Percentiles rank a stretch among this genome's conserved stretches.
phyloP scores from a whole-genome alignment of 139 green algal species.

The Coelastrella sp. region DNA sequence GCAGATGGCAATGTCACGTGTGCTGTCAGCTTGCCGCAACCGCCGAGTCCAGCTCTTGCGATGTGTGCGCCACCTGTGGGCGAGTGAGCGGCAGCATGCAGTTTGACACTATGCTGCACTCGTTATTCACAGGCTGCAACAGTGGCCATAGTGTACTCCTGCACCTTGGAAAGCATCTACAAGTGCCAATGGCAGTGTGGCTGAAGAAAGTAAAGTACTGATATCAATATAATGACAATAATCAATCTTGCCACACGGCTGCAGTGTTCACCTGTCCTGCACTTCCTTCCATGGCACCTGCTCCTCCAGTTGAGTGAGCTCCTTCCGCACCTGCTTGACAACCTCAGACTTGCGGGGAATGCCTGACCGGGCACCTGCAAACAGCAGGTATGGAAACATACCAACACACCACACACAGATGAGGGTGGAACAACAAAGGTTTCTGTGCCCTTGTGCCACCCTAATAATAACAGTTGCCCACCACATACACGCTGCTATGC shows the following conservation, averaged over 20 bases:
- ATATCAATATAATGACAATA: no score
- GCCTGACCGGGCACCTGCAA: neutral
- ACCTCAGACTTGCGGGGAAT: conserved; percentile 29
- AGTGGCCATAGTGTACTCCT: no score
- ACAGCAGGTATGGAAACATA: neutral
- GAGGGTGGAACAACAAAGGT: neutral
- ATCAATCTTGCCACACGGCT: no score
- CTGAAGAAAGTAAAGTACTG: no score
- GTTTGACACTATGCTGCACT: no score
- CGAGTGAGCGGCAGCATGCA: no score
- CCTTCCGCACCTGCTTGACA: conserved; percentile 44
- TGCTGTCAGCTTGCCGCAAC: conserved; percentile 34
- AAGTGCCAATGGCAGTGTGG: no score
- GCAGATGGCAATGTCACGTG: conserved; percentile 8
- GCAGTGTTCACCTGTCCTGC: conserved; percentile 22
- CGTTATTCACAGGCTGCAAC: no score
- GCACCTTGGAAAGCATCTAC: no score
- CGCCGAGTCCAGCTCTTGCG: conserved; percentile 34
- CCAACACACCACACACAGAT: neutral
- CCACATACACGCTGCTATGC: no score
- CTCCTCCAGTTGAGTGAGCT: conserved; percentile 44
- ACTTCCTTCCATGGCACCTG: conserved; percentile 48
- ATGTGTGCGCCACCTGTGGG: neutral
- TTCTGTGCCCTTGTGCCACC: no score
- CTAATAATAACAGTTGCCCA: no score